Percentiles rank a stretch among this genome's conserved stretches.
Evolutionary conservation across 2,329 filamentous ascomycete genomes (phyloP).

Genomic region (Didymella pomorum): DNA sequence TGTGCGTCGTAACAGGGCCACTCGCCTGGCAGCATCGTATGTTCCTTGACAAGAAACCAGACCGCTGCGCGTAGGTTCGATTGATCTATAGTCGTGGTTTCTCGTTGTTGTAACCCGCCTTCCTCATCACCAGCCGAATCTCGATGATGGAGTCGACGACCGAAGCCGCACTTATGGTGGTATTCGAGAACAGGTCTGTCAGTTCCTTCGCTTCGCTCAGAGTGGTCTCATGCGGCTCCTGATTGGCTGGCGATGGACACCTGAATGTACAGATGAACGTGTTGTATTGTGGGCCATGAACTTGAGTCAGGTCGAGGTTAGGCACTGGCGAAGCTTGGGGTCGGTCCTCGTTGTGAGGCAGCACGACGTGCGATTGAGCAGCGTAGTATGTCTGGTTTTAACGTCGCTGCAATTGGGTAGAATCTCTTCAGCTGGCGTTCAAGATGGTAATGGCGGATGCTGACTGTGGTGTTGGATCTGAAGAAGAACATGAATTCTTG

Average conservation of each 20-base stretch:
- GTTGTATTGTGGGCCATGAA: not conserved
- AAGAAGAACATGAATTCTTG: not conserved
- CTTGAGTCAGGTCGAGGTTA: not conserved
- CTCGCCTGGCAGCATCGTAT: not conserved
- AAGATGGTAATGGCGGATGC: not conserved
- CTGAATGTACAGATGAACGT: not conserved
- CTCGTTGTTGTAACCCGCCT: not conserved
- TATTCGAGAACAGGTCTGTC: not conserved
- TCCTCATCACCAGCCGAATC: not conserved
- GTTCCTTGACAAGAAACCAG: not conserved
- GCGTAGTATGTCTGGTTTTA: not conserved
- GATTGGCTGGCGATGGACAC: not conserved
- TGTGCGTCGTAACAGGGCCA: constrained; percentile 2
- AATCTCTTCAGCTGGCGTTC: not conserved
- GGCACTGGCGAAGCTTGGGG: not conserved
- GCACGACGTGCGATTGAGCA: not conserved
- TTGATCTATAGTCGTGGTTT: not conserved
- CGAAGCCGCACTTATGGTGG: not conserved
- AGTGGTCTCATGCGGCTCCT: not conserved
- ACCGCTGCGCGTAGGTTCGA: not conserved
- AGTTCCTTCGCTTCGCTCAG: not conserved
- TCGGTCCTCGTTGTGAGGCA: not conserved
- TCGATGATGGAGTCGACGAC: not conserved
- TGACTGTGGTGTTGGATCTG: not conserved
- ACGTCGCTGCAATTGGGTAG: not conserved